These are phyloP conservation scores for Beauveria caledonica DNA, from an alignment of 2,329 filamentous ascomycete genomes.

Conservation along the genomic window DNA sequence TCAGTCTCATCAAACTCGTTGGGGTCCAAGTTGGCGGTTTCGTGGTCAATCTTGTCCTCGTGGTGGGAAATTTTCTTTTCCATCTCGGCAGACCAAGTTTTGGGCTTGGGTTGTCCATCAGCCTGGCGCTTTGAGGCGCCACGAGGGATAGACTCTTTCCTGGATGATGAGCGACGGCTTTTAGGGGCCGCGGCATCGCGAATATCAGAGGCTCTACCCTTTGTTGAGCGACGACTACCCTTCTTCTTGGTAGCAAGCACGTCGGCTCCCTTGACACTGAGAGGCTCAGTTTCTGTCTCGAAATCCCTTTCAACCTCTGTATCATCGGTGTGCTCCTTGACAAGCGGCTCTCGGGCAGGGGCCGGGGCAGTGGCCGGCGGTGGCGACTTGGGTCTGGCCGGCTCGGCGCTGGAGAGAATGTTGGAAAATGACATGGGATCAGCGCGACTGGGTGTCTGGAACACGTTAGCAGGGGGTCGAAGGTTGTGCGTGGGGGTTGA, in stretches of 20 bases:
- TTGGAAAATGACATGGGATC: constrained; percentile 96
- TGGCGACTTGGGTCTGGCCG: constrained; percentile 45
- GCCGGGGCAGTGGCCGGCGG: constrained; percentile 30
- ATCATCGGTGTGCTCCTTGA: constrained; percentile 16
- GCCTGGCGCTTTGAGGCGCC: constrained; percentile 49
- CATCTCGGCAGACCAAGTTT: constrained; percentile 47
- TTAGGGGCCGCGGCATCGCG: constrained; percentile 42
- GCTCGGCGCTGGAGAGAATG: constrained; percentile 75
- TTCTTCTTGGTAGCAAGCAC: constrained; percentile 19
- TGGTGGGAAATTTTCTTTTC: constrained; percentile 32
- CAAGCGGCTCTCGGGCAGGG: constrained; percentile 16
- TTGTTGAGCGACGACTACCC: constrained; percentile 30
- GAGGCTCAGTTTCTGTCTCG: constrained; percentile 27
- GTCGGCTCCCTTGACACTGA: constrained; percentile 9
- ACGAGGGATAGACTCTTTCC: constrained; percentile 39
- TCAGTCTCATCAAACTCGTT: constrained; percentile 35
- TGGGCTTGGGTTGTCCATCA: constrained; percentile 58
- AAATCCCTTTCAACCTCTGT: constrained; percentile 22
- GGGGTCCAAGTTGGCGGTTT: constrained; percentile 37
- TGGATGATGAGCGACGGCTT: constrained; percentile 42
- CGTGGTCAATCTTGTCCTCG: constrained; percentile 35
- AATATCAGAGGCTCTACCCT: constrained; percentile 44
- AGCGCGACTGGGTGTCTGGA: constrained; percentile 62
- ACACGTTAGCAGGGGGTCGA: background rate
- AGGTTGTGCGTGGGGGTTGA: background rate